These are phyloP conservation scores for Rasamsonia emersonii DNA, from an alignment of 2,329 filamentous ascomycete species.

Conservation along the genomic window DNA sequence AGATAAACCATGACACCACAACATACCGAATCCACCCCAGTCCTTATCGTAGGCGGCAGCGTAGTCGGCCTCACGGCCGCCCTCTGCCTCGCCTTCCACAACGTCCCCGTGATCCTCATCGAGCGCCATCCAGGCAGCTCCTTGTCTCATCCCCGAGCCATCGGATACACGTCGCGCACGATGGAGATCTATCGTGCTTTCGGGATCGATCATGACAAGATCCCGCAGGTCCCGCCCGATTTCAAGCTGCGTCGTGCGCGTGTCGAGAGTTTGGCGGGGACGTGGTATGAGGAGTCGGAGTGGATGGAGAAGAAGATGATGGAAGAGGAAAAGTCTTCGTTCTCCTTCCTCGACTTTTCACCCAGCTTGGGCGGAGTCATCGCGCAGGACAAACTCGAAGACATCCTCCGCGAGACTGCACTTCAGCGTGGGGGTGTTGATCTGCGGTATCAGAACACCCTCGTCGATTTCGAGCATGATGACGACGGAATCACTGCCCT, in stretches of 20 bases:
- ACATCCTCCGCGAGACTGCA: constrained; percentile 26
- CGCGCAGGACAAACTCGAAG: constrained; percentile 35
- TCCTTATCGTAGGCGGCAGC: constrained; percentile 34
- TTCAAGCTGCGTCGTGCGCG: constrained; percentile 15
- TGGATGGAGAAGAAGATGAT: constrained; percentile 12
- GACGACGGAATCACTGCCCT: constrained; percentile 17
- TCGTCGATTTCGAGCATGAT: constrained; percentile 17
- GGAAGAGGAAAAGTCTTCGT: not conserved
- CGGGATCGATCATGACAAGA: constrained; percentile 17
- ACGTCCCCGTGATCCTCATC: constrained; percentile 26
- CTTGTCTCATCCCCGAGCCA: constrained; percentile 30
- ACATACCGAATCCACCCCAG: too few species aligned
- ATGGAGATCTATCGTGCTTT: constrained; percentile 29
- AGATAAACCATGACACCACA: too few species aligned
- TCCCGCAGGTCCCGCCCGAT: constrained; percentile 11
- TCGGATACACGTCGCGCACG: constrained; percentile 30
- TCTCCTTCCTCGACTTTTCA: constrained; percentile 13
- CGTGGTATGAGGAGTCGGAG: constrained; percentile 12
- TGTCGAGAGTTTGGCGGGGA: constrained; percentile 13
- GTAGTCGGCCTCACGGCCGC: constrained; percentile 33
- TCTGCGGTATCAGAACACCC: constrained; percentile 25
- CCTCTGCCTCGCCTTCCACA: constrained; percentile 25
- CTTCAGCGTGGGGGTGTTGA: constrained; percentile 23
- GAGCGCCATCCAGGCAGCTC: constrained; percentile 29
- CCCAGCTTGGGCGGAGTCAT: constrained; percentile 20